Conservation (phyloP, 192 early-diverging fungal species). For the Umbelopsis sp. region DNA sequence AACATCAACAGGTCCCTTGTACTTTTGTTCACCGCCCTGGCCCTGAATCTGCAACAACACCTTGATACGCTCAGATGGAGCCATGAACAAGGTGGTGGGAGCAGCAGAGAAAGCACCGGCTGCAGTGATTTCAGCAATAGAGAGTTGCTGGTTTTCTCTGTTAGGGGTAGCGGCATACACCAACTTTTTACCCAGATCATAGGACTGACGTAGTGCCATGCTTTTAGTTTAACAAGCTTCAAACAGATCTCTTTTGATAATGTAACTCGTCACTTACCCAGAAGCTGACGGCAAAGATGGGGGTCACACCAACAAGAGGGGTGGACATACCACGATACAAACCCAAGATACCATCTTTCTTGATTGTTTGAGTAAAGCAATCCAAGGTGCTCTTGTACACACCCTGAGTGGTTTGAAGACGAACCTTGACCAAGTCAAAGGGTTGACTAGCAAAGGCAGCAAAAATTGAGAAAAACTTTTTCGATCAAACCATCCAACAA, state of each 20-base stretch:
- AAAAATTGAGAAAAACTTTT: neutral
- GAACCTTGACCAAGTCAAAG: conserved; percentile 92
- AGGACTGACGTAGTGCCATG: conserved; percentile 46
- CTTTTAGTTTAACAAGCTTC: conserved; percentile 5
- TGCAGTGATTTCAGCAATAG: conserved; percentile 77
- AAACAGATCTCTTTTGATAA: neutral
- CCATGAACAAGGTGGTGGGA: conserved; percentile 93
- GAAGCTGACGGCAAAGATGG: conserved; percentile 95
- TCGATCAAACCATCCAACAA: neutral
- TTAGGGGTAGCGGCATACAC: conserved; percentile 61
- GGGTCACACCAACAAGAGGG: conserved; percentile 92
- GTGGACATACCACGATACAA: conserved; percentile 96
- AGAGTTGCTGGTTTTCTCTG: conserved; percentile 58
- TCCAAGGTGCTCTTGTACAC: conserved; percentile 86
- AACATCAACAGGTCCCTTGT: conserved; percentile 93
- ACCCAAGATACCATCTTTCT: conserved; percentile 87
- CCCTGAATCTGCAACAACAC: conserved; percentile 84
- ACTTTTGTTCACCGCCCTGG: conserved; percentile 62
- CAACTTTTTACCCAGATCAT: conserved; percentile 80
- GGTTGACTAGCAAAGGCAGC: conserved; percentile 58
- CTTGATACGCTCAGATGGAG: conserved; percentile 96
- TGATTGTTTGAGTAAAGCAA: conserved; percentile 89
- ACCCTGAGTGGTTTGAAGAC: conserved; percentile 88
- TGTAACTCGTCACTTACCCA: conserved; percentile 58
- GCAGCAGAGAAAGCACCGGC: conserved; percentile 96